A percentile compares a stretch with the other conserved stretches of the same genome.
These are phyloP conservation scores for Fraxinus baroniana DNA, from an alignment of 305 asterid species.

Conservation along the genomic window DNA sequence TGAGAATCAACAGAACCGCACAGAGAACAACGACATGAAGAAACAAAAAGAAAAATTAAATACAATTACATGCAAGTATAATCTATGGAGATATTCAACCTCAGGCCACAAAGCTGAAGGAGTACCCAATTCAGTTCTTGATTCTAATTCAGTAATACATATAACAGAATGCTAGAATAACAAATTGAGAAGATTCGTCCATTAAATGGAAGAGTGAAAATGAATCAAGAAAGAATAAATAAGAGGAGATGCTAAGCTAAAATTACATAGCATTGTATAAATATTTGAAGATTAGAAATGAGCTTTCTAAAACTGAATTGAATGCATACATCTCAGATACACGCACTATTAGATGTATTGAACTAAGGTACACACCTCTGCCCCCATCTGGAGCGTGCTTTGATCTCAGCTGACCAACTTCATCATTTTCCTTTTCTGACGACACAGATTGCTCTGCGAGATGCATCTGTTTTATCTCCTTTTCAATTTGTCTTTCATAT, in stretches of 20 bases:
- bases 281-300: not conserved
- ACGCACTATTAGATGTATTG: not conserved
- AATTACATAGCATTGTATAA: not conserved
- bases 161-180: not conserved
- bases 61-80: not conserved
- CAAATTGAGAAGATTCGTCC: not conserved
- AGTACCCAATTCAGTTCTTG: not conserved
- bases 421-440: constrained; percentile 54
- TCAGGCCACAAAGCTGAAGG: not conserved
- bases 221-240: not conserved
- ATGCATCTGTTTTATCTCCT: constrained; percentile 89
- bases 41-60: not conserved
- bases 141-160: not conserved
- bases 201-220: not conserved
- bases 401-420: constrained; percentile 38
- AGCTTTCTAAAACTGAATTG: not conserved
- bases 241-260: not conserved
- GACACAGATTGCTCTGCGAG: constrained; percentile 62
- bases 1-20: not conserved
- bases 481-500: constrained; percentile 86
- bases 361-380: constrained; percentile 36
- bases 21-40: not conserved
- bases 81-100: constrained; percentile 3
- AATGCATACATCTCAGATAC: not conserved
- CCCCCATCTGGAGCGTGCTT: constrained; percentile 46